A percentile compares a stretch with the other conserved stretches of the same genome.
phyloP scores from a whole-genome alignment of 2,329 filamentous ascomycete genomes.

The Drechslerella coelobrocha region DNA sequence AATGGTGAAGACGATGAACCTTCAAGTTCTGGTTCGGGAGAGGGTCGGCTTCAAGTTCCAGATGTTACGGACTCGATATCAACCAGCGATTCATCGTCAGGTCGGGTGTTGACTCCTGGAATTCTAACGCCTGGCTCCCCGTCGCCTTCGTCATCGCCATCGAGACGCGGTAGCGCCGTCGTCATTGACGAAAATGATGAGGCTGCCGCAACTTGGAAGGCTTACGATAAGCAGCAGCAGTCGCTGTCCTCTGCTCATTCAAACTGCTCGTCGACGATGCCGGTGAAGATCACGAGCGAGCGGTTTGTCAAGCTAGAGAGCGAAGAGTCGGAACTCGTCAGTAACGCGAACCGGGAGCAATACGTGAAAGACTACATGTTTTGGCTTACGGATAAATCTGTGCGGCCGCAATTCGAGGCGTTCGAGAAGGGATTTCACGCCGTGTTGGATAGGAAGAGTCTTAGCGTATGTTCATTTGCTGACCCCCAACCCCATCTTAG shows the following conservation, averaged over 20 bases:
- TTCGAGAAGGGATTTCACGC: constrained; percentile 81
- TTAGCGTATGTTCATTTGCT: constrained; percentile 60
- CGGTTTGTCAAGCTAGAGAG: constrained; percentile 22
- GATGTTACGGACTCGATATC: constrained; percentile 35
- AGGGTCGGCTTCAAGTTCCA: constrained; percentile 16
- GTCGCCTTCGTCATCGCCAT: constrained; percentile 27
- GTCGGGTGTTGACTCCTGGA: constrained; percentile 28
- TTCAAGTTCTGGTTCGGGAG: not conserved
- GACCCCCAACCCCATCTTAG: constrained; percentile 51
- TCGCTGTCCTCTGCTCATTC: constrained; percentile 23
- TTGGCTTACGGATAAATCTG: constrained; percentile 79
- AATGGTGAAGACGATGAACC: constrained; percentile 30
- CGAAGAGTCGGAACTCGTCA: constrained; percentile 66
- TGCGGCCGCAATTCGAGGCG: constrained; percentile 77
- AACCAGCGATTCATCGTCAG: constrained; percentile 42
- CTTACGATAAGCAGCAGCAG: constrained; percentile 42
- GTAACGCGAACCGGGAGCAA: constrained; percentile 75
- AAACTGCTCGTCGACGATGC: constrained; percentile 35
- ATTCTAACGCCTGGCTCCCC: constrained; percentile 23
- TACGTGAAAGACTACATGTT: constrained; percentile 85
- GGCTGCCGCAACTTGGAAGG: constrained; percentile 44
- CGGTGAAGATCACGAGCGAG: constrained; percentile 41
- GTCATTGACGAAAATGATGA: constrained; percentile 43
- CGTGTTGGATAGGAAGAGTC: constrained; percentile 73
- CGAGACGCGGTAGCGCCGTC: constrained; percentile 31